Percentiles rank a stretch among this genome's conserved stretches.
These are phyloP conservation scores for Rosa persica DNA, from an alignment of 306 rosid genomes.

Conservation along the genomic window DNA sequence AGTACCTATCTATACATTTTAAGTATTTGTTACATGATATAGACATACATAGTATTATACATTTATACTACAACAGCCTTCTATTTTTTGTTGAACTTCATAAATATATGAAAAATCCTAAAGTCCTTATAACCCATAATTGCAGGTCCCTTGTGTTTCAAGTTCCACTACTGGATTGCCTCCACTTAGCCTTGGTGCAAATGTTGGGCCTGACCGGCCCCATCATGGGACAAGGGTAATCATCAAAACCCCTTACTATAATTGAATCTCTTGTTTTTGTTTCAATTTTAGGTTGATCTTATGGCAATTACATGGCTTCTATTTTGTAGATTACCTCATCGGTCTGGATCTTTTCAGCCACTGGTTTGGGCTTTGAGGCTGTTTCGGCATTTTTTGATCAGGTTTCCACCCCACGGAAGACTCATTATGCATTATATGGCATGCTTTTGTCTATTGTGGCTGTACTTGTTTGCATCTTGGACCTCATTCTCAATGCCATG, in stretches of 20 bases:
- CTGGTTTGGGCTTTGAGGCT: neutral
- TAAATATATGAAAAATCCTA: too few species aligned
- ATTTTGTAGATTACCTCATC: neutral
- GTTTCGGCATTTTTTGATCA: conserved; percentile 1
- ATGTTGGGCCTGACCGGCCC: neutral
- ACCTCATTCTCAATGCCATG: neutral
- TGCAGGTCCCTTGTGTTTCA: neutral
- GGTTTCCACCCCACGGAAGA: neutral
- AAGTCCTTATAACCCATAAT: neutral
- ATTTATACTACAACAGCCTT: too few species aligned
- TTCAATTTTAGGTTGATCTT: neutral
- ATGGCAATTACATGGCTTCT: neutral
- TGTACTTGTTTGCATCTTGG: neutral
- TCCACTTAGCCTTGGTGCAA: neutral
- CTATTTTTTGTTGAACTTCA: neutral
- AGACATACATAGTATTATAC: too few species aligned
- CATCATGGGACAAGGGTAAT: neutral
- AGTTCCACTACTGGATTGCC: neutral
- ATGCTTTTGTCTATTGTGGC: neutral
- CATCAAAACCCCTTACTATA: neutral
- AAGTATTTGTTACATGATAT: too few species aligned
- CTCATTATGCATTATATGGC: neutral
- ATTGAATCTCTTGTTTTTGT: neutral
- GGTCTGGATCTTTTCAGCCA: neutral
- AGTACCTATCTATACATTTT: too few species aligned